Evolutionary conservation across 768 basidiomycete species (phyloP).

Genomic region (Russula compacta): DNA sequence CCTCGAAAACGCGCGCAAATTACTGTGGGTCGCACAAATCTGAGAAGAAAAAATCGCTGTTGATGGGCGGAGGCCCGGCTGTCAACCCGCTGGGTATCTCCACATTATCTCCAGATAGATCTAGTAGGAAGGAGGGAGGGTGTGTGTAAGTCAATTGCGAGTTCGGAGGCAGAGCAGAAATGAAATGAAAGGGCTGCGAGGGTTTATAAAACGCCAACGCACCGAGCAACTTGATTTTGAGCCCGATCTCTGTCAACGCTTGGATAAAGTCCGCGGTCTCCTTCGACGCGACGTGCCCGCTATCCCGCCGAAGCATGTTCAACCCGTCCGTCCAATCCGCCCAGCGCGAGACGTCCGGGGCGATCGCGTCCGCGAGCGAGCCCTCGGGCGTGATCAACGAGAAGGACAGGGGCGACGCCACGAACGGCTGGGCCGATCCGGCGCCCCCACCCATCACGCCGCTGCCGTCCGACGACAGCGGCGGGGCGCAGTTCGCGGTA

Average conservation of each 20-base stretch:
- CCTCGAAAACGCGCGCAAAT: not conserved
- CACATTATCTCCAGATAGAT: constrained; percentile 82
- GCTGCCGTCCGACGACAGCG: constrained; percentile 52
- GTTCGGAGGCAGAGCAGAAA: not conserved
- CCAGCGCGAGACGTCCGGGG: constrained; percentile 58
- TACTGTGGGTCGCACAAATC: constrained; percentile 34
- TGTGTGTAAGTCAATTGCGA: no score
- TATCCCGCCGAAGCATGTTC: constrained; percentile 75
- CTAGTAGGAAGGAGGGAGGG: constrained; percentile 29
- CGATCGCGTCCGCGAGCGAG: constrained; percentile 28
- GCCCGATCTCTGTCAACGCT: constrained; percentile 80
- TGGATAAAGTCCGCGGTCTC: constrained; percentile 84
- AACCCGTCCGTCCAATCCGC: constrained; percentile 93
- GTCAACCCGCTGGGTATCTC: constrained; percentile 77
- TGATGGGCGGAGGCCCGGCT: constrained; percentile 70
- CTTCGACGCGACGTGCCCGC: constrained; percentile 74
- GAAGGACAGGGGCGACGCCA: constrained; percentile 22
- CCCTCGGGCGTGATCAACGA: constrained; percentile 26
- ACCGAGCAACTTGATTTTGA: constrained; percentile 88
- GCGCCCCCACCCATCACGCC: constrained; percentile 18
- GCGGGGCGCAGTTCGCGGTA: constrained; percentile 61
- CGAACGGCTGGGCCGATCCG: constrained; percentile 23
- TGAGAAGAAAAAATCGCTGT: constrained; percentile 81
- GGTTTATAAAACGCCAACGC: constrained; percentile 22
- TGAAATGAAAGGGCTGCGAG: not conserved